Percentiles rank a stretch among this genome's conserved stretches.
Evolutionary conservation across 1,139 yeast species (phyloP).

Genomic region (Yamadazyma dendronema): DNA sequence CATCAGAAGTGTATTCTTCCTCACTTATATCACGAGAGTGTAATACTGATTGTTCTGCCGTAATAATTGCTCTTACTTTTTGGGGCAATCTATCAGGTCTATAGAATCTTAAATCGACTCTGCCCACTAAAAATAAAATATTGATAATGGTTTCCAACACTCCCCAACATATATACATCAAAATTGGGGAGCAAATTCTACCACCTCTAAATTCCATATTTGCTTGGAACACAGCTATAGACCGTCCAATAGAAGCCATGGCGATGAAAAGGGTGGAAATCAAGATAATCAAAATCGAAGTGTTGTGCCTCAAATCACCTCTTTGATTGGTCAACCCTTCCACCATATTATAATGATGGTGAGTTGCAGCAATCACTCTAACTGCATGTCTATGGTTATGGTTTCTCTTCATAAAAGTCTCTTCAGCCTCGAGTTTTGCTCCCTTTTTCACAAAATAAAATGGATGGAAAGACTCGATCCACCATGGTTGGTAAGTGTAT

Average conservation of each 20-base stretch:
- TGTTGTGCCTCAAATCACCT: conserved; percentile 37
- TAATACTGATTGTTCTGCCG: conserved; percentile 37
- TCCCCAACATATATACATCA: conserved; percentile 41
- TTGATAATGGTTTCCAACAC: conserved; percentile 35
- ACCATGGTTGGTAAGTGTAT: conserved; percentile 47
- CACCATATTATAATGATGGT: conserved; percentile 40
- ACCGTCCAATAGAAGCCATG: conserved; percentile 28
- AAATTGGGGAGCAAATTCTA: conserved; percentile 22
- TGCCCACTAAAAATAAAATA: conserved; percentile 35
- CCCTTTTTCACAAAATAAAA: conserved; percentile 36
- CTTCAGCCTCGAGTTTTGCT: conserved; percentile 37
- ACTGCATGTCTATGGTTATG: conserved; percentile 42
- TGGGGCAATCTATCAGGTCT: conserved; percentile 42
- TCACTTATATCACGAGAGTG: conserved; percentile 23
- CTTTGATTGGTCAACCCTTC: conserved; percentile 40
- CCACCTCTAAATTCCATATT: conserved; percentile 18
- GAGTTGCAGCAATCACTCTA: conserved; percentile 44
- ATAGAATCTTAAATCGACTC: conserved; percentile 46
- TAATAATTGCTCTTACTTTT: conserved; percentile 34
- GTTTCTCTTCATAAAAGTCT: conserved; percentile 40
- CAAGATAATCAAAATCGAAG: conserved; percentile 28
- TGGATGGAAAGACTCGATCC: conserved; percentile 42
- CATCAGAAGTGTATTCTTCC: conserved; percentile 8
- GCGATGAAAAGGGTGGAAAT: conserved; percentile 32
- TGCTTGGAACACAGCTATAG: conserved; percentile 31